phyloP scores from a whole-genome alignment of 352 stramenopile genomes.

The Phytophthora sansomeana region DNA sequence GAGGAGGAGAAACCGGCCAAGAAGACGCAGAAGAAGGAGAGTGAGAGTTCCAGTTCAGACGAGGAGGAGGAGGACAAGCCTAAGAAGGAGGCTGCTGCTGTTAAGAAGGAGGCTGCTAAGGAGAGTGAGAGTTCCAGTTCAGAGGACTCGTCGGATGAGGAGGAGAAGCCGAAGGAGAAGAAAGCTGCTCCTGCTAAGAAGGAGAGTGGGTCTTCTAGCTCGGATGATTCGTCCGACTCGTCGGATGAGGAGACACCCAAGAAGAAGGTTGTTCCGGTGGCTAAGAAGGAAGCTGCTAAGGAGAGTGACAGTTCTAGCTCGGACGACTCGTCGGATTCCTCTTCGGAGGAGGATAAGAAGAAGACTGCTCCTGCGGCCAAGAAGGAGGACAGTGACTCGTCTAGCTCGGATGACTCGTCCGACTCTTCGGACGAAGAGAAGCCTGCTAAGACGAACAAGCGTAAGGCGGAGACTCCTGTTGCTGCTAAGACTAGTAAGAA shows the following conservation, averaged over 20 bases:
- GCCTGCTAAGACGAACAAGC: conserved; percentile 54
- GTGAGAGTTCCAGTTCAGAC: conserved; percentile 15
- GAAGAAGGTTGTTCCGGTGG: too few species aligned
- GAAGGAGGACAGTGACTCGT: conserved; percentile 16
- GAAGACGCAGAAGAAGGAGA: conserved; percentile 43
- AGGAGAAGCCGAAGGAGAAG: conserved; percentile 42
- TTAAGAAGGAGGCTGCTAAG: conserved; percentile 61
- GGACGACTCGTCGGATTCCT: too few species aligned
- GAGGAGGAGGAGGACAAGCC: conserved; percentile 40
- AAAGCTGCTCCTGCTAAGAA: conserved; percentile 9
- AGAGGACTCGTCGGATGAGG: conserved; percentile 65
- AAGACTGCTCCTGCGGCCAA: conserved; percentile 12
- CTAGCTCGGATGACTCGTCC: conserved; percentile 34
- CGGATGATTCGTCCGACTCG: too few species aligned
- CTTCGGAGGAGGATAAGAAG: too few species aligned
- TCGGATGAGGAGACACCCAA: too few species aligned
- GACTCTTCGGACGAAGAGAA: conserved; percentile 53
- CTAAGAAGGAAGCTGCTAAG: too few species aligned
- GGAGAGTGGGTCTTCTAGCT: too few species aligned
- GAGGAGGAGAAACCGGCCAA: conserved; percentile 29
- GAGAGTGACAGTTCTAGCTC: too few species aligned
- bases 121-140: conserved; percentile 55
- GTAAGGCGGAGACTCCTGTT: conserved; percentile 54
- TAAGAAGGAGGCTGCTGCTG: conserved; percentile 28
- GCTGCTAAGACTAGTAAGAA: conserved; percentile 50